Evolutionary conservation across 768 basidiomycete genomes (phyloP).

Genomic region (Obba rivulosa): DNA sequence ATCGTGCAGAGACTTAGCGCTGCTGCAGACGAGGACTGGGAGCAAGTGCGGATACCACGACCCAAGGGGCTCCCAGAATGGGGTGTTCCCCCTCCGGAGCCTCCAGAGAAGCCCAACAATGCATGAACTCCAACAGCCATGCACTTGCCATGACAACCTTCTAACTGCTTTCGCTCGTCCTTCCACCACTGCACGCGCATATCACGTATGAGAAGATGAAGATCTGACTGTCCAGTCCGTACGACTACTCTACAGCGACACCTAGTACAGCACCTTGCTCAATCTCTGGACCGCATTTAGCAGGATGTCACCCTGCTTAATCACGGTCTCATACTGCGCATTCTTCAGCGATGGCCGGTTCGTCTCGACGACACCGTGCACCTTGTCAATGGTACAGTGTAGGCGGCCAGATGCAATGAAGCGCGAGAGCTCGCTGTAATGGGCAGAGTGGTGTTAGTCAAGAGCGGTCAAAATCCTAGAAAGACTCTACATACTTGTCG

Average conservation of each 20-base stretch:
- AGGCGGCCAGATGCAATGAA: conserved; percentile 88
- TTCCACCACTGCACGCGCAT: too few relatives aligned
- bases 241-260: too few relatives aligned
- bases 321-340: conserved; percentile 87
- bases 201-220: too few relatives aligned
- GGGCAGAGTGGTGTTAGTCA: not conserved
- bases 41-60: conserved; percentile 76
- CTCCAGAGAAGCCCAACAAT: conserved; percentile 23
- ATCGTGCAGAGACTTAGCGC: conserved; percentile 56
- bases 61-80: conserved; percentile 90
- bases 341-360: conserved; percentile 73
- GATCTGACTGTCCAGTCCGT: too few relatives aligned
- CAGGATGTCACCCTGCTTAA: conserved; percentile 88
- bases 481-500: conserved; percentile 59
- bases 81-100: conserved; percentile 76
- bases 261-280: conserved; percentile 76
- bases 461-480: not conserved
- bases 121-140: not conserved
- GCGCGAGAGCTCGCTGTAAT: conserved; percentile 78
- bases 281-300: conserved; percentile 83
- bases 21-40: conserved; percentile 69
- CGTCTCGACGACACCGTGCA: conserved; percentile 91
- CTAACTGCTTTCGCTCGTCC: too few relatives aligned
- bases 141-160: too few relatives aligned
- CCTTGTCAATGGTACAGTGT: conserved; percentile 89